phyloP scores from a whole-genome alignment of 2,329 filamentous ascomycete genomes.

The Dothideomycetes sp. region DNA sequence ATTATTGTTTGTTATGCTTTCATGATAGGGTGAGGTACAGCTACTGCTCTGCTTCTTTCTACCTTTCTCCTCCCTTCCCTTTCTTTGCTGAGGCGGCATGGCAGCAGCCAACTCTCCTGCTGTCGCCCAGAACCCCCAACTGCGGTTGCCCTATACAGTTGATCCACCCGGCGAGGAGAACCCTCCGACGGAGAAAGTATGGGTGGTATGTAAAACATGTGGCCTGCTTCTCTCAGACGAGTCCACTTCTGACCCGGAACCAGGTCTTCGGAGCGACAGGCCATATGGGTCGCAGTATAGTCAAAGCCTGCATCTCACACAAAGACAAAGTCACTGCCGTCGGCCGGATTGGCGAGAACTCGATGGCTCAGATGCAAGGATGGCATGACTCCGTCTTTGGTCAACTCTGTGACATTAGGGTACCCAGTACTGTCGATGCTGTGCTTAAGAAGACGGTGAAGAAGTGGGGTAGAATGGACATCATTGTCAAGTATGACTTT shows the following conservation, averaged over 20 bases:
- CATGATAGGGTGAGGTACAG: no score
- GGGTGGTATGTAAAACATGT: constrained; percentile 42
- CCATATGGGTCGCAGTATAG: constrained; percentile 85
- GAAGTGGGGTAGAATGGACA: constrained; percentile 67
- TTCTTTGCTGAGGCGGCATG: not conserved
- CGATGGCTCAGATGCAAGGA: constrained; percentile 57
- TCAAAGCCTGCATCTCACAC: constrained; percentile 68
- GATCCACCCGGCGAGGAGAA: constrained; percentile 67
- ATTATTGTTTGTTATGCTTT: not conserved
- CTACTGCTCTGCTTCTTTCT: no score
- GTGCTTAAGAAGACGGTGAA: constrained; percentile 61
- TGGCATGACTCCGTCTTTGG: constrained; percentile 65
- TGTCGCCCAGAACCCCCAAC: constrained; percentile 19
- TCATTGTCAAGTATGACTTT: constrained; percentile 61
- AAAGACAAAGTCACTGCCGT: constrained; percentile 80
- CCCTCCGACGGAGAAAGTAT: constrained; percentile 65
- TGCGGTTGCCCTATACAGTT: constrained; percentile 69
- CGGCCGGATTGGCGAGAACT: constrained; percentile 71
- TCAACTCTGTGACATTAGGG: constrained; percentile 80
- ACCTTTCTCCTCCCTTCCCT: no score
- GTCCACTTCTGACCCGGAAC: not conserved
- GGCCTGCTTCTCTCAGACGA: constrained; percentile 5
- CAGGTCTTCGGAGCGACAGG: constrained; percentile 94
- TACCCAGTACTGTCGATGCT: constrained; percentile 62
- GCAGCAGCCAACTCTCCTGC: constrained; percentile 7